phyloP scores from a whole-genome alignment of 208 protist species.

The Wallacemonas sp. region DNA sequence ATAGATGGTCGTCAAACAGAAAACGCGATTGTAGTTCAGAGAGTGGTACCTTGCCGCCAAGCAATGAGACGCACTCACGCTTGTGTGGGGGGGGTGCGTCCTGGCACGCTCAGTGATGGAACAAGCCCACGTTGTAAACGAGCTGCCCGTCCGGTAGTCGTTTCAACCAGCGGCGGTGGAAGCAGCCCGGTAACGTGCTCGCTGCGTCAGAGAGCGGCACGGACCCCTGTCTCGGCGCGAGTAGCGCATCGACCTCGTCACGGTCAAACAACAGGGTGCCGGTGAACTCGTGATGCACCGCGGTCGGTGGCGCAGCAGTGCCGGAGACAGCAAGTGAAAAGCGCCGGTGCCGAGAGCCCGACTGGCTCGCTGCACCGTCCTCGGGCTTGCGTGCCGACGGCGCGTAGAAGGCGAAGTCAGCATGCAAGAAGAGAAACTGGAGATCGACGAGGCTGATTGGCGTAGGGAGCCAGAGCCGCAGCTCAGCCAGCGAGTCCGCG shows the following conservation, averaged over 20 bases:
- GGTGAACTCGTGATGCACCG: neutral
- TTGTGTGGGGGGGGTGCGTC: too few species aligned
- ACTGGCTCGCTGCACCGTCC: too few species aligned
- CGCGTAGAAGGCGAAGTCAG: slow-evolving; percentile 30
- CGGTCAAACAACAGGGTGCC: slow-evolving; percentile 13
- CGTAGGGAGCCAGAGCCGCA: slow-evolving; percentile 22
- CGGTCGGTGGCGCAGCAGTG: neutral
- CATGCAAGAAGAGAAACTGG: slow-evolving; percentile 22
- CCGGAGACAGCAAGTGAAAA: neutral
- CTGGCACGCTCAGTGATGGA: slow-evolving; percentile 22
- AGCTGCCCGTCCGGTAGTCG: slow-evolving; percentile 9
- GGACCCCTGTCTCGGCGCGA: neutral
- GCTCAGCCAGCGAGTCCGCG: slow-evolving; percentile 11
- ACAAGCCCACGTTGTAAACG: slow-evolving; percentile 21
- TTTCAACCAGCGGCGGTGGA: slow-evolving; percentile 9
- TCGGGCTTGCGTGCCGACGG: neutral
- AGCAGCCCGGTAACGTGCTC: neutral
- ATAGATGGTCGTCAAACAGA: neutral
- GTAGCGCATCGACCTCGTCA: neutral
- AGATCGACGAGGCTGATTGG: slow-evolving; percentile 40
- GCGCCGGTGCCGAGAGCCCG: too few species aligned
- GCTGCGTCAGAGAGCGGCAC: neutral
- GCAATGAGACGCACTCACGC: too few species aligned
- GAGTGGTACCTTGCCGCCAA: too few species aligned
- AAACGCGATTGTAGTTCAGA: too few species aligned